These are phyloP conservation scores for Brassica carinata DNA, from an alignment of 345 rosid genomes.

Conservation along the genomic window DNA sequence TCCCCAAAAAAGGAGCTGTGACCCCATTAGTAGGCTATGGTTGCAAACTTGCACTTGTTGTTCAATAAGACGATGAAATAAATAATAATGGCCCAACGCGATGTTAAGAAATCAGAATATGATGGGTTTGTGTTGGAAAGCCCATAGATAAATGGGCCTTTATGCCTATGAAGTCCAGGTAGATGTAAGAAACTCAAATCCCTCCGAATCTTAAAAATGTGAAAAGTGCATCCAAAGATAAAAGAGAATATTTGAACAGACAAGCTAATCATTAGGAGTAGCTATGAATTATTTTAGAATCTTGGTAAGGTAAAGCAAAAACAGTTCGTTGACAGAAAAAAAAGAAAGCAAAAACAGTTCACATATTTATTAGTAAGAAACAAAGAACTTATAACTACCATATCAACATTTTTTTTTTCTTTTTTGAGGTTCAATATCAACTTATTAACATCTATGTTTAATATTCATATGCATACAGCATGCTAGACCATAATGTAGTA, in stretches of 20 bases:
- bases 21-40: not conserved
- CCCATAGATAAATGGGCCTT: slow-evolving; percentile 14
- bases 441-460: not conserved
- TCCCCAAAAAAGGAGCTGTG: not conserved
- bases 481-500: not conserved
- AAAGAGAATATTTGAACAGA: not conserved
- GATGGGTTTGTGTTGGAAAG: not conserved
- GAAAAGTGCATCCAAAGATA: not conserved
- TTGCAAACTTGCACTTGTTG: not conserved
- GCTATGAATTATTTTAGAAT: not conserved
- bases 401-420: not conserved
- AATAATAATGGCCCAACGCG: not conserved
- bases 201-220: slow-evolving; percentile 3
- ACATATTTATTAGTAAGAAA: not conserved
- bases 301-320: not conserved
- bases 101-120: not conserved
- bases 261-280: not conserved
- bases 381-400: not conserved
- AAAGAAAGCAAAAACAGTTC: not conserved
- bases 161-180: not conserved
- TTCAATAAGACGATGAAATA: not conserved
- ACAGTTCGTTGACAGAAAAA: not conserved
- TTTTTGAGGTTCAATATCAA: not conserved
- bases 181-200: not conserved
- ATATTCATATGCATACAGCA: not conserved